Evolutionary conservation across 2,329 filamentous ascomycete species (phyloP).

Genomic region (Colletotrichum tamarilloi): DNA sequence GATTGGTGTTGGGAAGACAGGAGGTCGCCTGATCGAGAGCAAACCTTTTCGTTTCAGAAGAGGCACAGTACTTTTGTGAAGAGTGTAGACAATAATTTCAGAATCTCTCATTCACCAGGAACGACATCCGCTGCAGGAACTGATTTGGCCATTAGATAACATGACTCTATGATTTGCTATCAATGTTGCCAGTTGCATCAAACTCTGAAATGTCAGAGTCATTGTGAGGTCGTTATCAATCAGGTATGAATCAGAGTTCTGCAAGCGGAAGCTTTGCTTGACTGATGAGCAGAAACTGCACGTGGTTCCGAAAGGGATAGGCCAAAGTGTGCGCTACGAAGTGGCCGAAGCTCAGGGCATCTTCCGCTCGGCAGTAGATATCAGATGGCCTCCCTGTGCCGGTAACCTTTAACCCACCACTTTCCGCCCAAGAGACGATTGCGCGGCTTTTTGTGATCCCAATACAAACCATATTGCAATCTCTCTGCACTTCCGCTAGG

Average conservation of each 20-base stretch:
- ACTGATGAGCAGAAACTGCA: not conserved
- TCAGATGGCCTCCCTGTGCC: not conserved
- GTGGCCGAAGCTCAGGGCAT: not conserved
- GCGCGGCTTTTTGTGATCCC: not conserved
- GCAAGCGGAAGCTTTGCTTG: not conserved
- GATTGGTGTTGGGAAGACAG: not conserved
- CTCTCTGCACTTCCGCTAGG: too few species aligned
- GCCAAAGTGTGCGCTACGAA: not conserved
- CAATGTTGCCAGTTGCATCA: not conserved
- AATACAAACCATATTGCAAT: not conserved
- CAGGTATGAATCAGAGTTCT: not conserved
- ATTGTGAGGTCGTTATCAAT: not conserved
- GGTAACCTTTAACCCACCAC: not conserved
- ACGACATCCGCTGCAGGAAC: not conserved
- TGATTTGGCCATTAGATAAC: not conserved
- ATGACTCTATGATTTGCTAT: not conserved
- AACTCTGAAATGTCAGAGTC: not conserved
- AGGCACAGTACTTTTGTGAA: not conserved
- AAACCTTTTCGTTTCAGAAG: not conserved
- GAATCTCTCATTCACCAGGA: not conserved
- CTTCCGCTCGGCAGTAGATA: not conserved
- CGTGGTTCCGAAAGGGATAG: not conserved
- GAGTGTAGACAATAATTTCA: not conserved
- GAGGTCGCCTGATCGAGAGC: not conserved
- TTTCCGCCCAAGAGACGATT: not conserved